These are phyloP conservation scores for Chaetothyriales sp. DNA, from an alignment of 2,329 filamentous ascomycete genomes.

Conservation along the genomic window DNA sequence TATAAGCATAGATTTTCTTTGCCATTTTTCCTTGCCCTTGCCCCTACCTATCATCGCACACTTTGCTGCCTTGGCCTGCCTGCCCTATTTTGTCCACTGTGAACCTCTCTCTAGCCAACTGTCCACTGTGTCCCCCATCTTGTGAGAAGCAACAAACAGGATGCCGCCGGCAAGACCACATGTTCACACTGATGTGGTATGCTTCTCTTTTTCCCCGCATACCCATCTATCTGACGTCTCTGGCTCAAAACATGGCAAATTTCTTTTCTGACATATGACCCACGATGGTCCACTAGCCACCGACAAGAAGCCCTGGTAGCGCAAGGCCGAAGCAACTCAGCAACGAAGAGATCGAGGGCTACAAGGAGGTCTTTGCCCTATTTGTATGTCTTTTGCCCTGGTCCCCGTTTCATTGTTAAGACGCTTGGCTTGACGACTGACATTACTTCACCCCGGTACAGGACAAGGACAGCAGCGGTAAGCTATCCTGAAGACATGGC, in stretches of 20 bases:
- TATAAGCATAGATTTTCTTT: too few relatives aligned
- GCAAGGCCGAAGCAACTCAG: slow-evolving; percentile 6
- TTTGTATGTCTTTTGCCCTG: slow-evolving; percentile 18
- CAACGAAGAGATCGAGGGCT: slow-evolving; percentile 19
- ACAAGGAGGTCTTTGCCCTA: slow-evolving; percentile 20
- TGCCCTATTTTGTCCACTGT: too few relatives aligned
- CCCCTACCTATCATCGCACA: too few relatives aligned
- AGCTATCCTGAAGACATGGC: slow-evolving; percentile 2
- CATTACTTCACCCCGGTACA: slow-evolving; percentile 4
- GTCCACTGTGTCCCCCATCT: too few relatives aligned
- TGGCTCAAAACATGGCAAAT: slow-evolving; percentile 3
- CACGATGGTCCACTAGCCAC: background rate
- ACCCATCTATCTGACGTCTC: background rate
- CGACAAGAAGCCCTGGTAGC: background rate
- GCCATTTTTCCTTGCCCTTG: too few relatives aligned
- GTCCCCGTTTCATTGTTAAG: background rate
- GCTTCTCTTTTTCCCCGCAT: background rate
- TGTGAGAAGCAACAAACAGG: background rate
- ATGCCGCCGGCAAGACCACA: background rate
- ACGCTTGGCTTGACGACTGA: background rate
- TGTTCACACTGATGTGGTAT: slow-evolving; percentile 6
- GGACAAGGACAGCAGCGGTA: slow-evolving; percentile 23
- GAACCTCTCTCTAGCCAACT: too few relatives aligned
- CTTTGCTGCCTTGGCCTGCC: too few relatives aligned
- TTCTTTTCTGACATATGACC: background rate